These are phyloP conservation scores for Cyclostephanos tholiformis DNA, from an alignment of 108 stramenopile species.

Conservation along the genomic window DNA sequence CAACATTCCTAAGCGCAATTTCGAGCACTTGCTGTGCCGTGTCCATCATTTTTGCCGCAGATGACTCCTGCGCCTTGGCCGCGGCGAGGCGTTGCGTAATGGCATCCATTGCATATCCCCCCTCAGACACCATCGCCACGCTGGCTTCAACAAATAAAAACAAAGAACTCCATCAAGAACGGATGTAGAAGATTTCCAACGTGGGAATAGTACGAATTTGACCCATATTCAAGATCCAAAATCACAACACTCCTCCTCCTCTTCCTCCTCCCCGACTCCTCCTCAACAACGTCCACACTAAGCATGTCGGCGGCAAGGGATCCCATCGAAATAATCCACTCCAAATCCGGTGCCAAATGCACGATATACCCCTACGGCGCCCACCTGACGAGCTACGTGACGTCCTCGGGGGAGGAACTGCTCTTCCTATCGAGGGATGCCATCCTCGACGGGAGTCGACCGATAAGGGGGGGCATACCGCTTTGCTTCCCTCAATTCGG, in stretches of 20 bases:
- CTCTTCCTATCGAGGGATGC: conserved; percentile 78
- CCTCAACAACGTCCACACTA: too few relatives aligned
- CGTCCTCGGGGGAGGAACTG: conserved; percentile 46
- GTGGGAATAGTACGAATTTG: too few relatives aligned
- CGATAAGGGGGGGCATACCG: conserved; percentile 83
- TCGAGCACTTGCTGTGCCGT: not conserved
- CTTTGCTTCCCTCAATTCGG: conserved; percentile 87
- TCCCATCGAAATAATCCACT: conserved; percentile 41
- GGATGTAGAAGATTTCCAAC: too few relatives aligned
- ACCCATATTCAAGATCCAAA: too few relatives aligned
- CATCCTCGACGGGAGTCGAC: conserved; percentile 74
- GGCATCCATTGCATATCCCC: not conserved
- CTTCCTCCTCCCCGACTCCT: too few relatives aligned
- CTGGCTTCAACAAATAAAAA: too few relatives aligned
- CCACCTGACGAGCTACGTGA: conserved; percentile 61
- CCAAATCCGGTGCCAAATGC: conserved; percentile 51
- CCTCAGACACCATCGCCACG: conserved; percentile 3
- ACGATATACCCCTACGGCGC: conserved; percentile 74
- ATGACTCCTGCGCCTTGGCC: conserved; percentile 6
- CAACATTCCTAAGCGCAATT: not conserved
- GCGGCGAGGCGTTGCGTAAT: conserved; percentile 6
- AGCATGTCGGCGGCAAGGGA: conserved; percentile 11
- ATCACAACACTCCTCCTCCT: too few relatives aligned
- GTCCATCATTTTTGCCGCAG: not conserved
- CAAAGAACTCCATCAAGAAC: too few relatives aligned